Evolutionary conservation across 2,329 filamentous ascomycete species (phyloP), one percentile per base, ranked within the genome.

Genomic region (Nothophoma quercina): DNA sequence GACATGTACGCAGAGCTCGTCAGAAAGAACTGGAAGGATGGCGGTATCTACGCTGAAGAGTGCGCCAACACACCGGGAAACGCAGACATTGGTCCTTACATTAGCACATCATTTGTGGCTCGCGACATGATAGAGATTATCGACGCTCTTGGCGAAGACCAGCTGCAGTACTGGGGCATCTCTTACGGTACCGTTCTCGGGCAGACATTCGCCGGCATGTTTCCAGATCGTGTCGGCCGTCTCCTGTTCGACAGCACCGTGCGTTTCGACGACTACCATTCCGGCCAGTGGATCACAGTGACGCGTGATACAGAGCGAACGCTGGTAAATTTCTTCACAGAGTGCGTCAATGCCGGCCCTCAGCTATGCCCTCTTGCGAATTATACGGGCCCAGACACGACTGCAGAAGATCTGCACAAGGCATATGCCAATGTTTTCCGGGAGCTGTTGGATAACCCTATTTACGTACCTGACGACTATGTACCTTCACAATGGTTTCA

Each of bases 171-270:
- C 57, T 71, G 70, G 58, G 45, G 74, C 71, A 66, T 75, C n/a
- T 79, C 75, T 1, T 81, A 79, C 47, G 78, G 79, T 5, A 79
- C 77, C 1, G 52, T 78, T 0, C 63, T 81, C 1, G 78, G 79
- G 4, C 66, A 74, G 4, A 81, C 78, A 0, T 78, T 81, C 51
- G 76, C 78, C 1, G 69, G 75, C 10, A 72, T 81, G 61, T 79
- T 72, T 29, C 59, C 57, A 2, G 55, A 62, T 36, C 56, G 57
- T 7, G 42, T 62, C 12, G 62, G 65, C 16, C 65, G 75, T 25
- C 66, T 77, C 48, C 52, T 79, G 7, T 64, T 79, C 10, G 78
- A 79, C 19, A 57, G 54, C 28, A 34, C 51, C 3, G 45, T 59
- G 2, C 44, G 45, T 10, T 48, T 49, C n/a, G 52, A 55, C 15